Percentiles rank a stretch among this genome's conserved stretches.
Conservation (phyloP, 1,284 basidiomycete genomes). For the Baeospora myosura region DNA sequence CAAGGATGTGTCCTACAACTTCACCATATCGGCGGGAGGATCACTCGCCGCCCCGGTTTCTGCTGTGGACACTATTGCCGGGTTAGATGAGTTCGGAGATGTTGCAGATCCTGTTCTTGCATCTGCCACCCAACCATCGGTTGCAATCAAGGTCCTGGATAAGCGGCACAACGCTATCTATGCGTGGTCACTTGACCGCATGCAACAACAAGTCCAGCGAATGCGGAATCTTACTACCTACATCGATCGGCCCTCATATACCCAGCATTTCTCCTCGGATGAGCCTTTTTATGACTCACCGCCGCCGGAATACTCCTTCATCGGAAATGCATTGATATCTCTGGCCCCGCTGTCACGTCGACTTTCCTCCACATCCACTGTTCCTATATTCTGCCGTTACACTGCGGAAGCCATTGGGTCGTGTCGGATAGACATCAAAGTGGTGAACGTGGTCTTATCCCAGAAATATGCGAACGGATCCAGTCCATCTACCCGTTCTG, state of each 20-base stretch:
- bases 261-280: constrained; percentile 87
- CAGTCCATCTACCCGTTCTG: constrained; percentile 55
- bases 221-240: constrained; percentile 95
- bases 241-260: constrained; percentile 87
- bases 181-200: constrained; percentile 83
- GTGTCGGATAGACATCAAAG: constrained; percentile 78
- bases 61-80: constrained; percentile 79
- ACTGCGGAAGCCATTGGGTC: constrained; percentile 91
- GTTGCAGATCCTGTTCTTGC: constrained; percentile 74
- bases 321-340: constrained; percentile 82
- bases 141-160: constrained; percentile 89
- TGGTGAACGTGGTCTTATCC: constrained; percentile 61
- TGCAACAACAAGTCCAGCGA: constrained; percentile 82
- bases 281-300: constrained; percentile 89
- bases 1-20: constrained; percentile 88
- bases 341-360: constrained; percentile 76
- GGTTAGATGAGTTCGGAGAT: constrained; percentile 88
- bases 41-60: constrained; percentile 76
- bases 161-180: constrained; percentile 81
- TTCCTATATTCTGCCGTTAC: constrained; percentile 88
- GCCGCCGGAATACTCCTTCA: constrained; percentile 83
- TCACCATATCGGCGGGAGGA: constrained; percentile 80
- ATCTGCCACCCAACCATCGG: constrained; percentile 71
- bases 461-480: constrained; percentile 57
- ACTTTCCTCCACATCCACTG: constrained; percentile 65